A percentile compares a stretch with the other conserved stretches of the same genome.
Conservation (phyloP, 345 rosid species). For the Cardamine chenopodiifolia region DNA sequence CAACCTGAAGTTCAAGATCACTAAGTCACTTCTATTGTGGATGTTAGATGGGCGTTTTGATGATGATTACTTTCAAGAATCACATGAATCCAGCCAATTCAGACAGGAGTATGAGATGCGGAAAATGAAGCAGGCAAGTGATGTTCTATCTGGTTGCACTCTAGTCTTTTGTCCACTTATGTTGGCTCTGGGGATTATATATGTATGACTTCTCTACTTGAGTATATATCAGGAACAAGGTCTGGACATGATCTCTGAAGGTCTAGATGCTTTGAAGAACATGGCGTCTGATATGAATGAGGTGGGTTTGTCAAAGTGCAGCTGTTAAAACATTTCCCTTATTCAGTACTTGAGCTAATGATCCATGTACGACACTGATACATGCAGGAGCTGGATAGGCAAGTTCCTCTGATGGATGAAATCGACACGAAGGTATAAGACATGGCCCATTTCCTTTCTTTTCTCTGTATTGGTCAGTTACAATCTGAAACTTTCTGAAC, state of each 20-base stretch:
- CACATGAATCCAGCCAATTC: slow-evolving; percentile 75
- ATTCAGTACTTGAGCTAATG: slow-evolving; percentile 21
- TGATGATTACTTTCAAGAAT: slow-evolving; percentile 83
- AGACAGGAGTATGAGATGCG: slow-evolving; percentile 97
- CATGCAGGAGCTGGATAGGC: slow-evolving; percentile 89
- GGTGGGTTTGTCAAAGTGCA: slow-evolving; percentile 48
- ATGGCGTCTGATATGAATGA: slow-evolving; percentile 99
- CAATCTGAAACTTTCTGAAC: slow-evolving; percentile 19
- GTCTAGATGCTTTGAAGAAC: slow-evolving; percentile 90
- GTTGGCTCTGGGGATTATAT: slow-evolving; percentile 1
- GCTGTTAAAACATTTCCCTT: slow-evolving; percentile 15
- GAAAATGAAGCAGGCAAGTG: slow-evolving; percentile 76
- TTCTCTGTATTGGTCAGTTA: slow-evolving; percentile 16
- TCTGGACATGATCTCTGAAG: slow-evolving; percentile 89
- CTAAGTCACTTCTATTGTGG: slow-evolving; percentile 31
- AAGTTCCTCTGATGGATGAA: slow-evolving; percentile 98
- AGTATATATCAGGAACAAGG: slow-evolving; percentile 82
- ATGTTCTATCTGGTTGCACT: neutral
- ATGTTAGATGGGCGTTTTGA: slow-evolving; percentile 75
- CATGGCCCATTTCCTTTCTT: neutral
- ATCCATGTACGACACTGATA: slow-evolving; percentile 27
- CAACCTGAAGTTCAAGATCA: slow-evolving; percentile 32
- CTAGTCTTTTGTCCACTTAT: neutral
- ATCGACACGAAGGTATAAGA: slow-evolving; percentile 81
- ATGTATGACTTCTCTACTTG: slow-evolving; percentile 24